Evolutionary conservation across 2,329 filamentous ascomycete genomes (phyloP).

Genomic region (Thielaviopsis ethacetica): DNA sequence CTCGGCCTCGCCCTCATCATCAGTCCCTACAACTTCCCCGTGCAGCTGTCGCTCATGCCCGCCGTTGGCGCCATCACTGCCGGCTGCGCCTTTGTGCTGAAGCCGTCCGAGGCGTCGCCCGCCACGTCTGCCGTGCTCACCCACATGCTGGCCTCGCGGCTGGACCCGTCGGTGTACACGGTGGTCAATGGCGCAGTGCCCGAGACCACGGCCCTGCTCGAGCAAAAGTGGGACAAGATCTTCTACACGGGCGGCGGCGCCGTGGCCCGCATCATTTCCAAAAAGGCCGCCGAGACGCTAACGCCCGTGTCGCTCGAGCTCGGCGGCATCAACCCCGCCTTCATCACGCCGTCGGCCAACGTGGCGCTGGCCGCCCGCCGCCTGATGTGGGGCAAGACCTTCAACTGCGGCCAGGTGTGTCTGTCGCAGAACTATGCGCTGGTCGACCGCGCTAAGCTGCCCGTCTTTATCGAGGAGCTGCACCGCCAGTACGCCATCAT

Average conservation of each 20-base stretch:
- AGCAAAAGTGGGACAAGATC: slow-evolving; percentile 94
- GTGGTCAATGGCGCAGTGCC: slow-evolving; percentile 67
- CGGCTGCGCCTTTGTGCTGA: slow-evolving; percentile 77
- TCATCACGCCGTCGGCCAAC: slow-evolving; percentile 73
- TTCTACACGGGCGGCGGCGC: slow-evolving; percentile 75
- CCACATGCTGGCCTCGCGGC: slow-evolving; percentile 56
- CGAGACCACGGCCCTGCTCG: slow-evolving; percentile 66
- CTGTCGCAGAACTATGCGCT: slow-evolving; percentile 86
- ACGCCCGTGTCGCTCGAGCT: slow-evolving; percentile 84
- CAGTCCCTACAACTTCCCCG: slow-evolving; percentile 85
- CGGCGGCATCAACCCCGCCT: slow-evolving; percentile 81
- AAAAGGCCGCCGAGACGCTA: slow-evolving; percentile 76
- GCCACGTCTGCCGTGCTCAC: slow-evolving; percentile 62
- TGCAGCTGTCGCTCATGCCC: slow-evolving; percentile 64
- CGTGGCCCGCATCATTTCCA: slow-evolving; percentile 74
- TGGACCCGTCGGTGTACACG: slow-evolving; percentile 62
- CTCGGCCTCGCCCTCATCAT: slow-evolving; percentile 72
- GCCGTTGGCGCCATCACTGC: slow-evolving; percentile 81
- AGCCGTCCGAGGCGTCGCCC: slow-evolving; percentile 75
- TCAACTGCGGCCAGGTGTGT: slow-evolving; percentile 84
- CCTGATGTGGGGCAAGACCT: slow-evolving; percentile 73
- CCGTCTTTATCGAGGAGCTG: slow-evolving; percentile 57
- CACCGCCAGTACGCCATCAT: slow-evolving; percentile 57
- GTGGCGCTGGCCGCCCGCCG: slow-evolving; percentile 65
- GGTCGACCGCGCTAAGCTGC: slow-evolving; percentile 57